These are phyloP conservation scores for Withania somnifera DNA, from an alignment of 305 asterid genomes.

Conservation along the genomic window DNA sequence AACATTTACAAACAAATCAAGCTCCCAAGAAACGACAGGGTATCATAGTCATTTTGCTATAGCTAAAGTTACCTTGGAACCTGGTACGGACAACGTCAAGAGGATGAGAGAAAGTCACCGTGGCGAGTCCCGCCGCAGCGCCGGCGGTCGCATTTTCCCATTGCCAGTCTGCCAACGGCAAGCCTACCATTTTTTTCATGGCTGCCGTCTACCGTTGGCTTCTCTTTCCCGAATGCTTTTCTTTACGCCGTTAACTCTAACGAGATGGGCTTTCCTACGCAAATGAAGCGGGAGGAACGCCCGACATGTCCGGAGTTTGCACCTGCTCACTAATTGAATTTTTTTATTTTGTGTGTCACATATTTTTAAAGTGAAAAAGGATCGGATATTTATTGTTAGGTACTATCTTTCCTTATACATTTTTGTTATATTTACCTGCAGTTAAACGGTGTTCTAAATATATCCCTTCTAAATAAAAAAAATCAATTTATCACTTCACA, in stretches of 20 bases:
- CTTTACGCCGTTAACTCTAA: neutral
- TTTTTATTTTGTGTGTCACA: too few relatives aligned
- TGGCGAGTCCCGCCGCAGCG: conserved; percentile 76
- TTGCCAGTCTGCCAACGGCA: conserved; percentile 60
- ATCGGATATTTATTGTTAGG: too few relatives aligned
- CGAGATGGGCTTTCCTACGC: neutral
- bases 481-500: too few relatives aligned
- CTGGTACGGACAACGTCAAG: conserved; percentile 95
- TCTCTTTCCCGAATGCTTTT: neutral
- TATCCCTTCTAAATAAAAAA: too few relatives aligned
- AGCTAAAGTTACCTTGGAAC: conserved; percentile 61
- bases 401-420: too few relatives aligned
- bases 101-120: conserved; percentile 75
- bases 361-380: too few relatives aligned
- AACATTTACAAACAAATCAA: neutral
- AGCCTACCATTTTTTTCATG: conserved; percentile 19
- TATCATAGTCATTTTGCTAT: neutral
- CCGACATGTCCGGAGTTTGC: neutral
- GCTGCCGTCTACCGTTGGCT: neutral
- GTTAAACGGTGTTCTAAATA: too few relatives aligned
- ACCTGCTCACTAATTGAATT: neutral
- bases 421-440: too few relatives aligned
- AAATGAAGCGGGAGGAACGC: neutral
- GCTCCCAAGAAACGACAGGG: neutral
- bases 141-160: conserved; percentile 99